Evolutionary conservation across 331 rosid genomes (phyloP), one percentile per base, ranked within the genome.

Genomic region (Prunus yedoensis): DNA sequence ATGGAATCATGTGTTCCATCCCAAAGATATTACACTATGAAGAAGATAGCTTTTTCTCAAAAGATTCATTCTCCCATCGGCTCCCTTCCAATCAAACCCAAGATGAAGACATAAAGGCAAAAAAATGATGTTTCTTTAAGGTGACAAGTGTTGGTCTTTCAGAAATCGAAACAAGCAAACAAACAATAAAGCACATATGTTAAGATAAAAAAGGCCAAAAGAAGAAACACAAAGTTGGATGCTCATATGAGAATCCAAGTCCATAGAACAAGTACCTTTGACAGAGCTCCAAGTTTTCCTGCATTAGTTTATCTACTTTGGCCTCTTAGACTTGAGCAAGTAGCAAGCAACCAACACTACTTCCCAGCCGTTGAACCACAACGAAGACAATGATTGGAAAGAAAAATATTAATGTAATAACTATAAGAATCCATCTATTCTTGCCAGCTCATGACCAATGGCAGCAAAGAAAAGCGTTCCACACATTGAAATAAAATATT

Each of bases 241-340:
- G 43, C 63, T 54, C 10, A 4, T 41, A 27, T 62, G 65, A 43
- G 52, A 60, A 32, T 69, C 65, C 54, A 20, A 25, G 28, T 68
- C 20, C 18, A 50, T 65, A 21, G 21, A 21, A 21, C 21, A 21
- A 21, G 21, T 21, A 21, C 84, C 69, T 79, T 70, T 77, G 9
- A 54, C 74, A 47, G 27, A 64, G n/a, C 17, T 66, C 65, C 80
- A 85, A 71, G 80, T 64, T 79, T 65, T 76, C 58, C 52, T 21
- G 10, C 14, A 66, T 41, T 27, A 66, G 45, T 25, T 68, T 27
- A 51, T 27, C 74, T 50, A 9, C 47, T 56, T 56, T 20, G 61
- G 25, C 28, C 28, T 56, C 3, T 18, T 56, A 56, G 61, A 15
- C 1, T 47, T n/a, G 0, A 56, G 61, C 61, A 58, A 58, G 60